Evolutionary conservation across 495 filamentous ascomycete genomes (phyloP), one percentile per base, ranked within the genome.

Genomic region (Lentithecium fluviatile): DNA sequence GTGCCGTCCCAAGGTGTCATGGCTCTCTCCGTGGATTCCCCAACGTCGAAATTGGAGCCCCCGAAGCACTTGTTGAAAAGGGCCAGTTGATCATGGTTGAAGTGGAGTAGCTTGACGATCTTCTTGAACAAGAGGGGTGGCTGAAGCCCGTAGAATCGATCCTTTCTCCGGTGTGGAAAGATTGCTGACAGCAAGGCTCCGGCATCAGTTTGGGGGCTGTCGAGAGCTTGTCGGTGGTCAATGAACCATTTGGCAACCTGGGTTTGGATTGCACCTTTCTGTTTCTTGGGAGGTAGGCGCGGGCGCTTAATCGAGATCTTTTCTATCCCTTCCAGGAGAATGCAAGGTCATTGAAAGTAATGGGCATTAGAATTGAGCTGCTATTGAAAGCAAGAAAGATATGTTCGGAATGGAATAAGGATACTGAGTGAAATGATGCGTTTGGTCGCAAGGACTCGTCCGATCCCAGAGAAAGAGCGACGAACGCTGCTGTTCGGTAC

Each of bases 271-370:
- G 6, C 24, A 15, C 43, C 17, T 23, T 62, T 53, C 36, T 46
- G 32, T 17, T 45, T 21, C 29, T 34, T 8, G 11, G 50, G n/a
- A 13, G 50, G 8, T 6, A 60, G 46, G 43, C 47, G 58, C 25
- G 58, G 58, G 15, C 37, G 32, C 15, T 17, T 38, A 17, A 24
- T 38, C 24, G 53, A 34, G 13, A 55, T 29, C 15, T 32, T 45
- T 32, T 67, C 64, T 20, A 67, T 25, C 7, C 26, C 45, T 38
- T 67, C 64, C n/a, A 62, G 59, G 26, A 67, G 37, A 52, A 3
- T 38, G 36, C 58, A 67, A 67, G 43, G n/a, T 49, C 17, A 37
- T 55, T 58, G 50, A 67, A 67, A 4, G 52, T 58, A 42, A 67
- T 32, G 38, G 52, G 12, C 58, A 66, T 62, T 23, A 29, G 49